Evolutionary conservation across 106 monocot species (phyloP).

Genomic region (Apostasia ramifera): DNA sequence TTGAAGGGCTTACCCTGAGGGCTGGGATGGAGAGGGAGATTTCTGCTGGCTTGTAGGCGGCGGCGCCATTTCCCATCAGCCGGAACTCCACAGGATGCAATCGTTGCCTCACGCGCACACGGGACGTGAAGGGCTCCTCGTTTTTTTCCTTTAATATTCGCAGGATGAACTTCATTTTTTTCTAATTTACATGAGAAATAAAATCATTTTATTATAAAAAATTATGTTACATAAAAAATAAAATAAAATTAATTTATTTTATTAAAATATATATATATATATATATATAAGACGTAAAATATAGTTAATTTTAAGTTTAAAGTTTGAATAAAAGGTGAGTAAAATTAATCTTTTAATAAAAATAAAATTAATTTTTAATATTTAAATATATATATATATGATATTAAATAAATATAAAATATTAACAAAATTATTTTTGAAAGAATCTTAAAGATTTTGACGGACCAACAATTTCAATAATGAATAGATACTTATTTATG

Average conservation of each 20-base stretch:
- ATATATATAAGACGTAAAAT: background rate
- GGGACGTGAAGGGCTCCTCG: background rate
- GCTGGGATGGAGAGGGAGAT: constrained; percentile 23
- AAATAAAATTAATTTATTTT: background rate
- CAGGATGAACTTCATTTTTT: background rate
- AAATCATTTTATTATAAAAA: background rate
- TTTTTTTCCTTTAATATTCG: background rate
- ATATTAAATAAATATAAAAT: no score
- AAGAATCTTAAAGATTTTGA: no score
- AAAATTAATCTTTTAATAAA: background rate
- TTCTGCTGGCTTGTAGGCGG: constrained; percentile 10
- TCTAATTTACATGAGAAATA: background rate
- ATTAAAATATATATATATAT: background rate
- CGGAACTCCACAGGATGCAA: background rate
- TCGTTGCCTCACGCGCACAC: background rate
- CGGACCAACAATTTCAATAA: no score
- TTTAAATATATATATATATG: background rate
- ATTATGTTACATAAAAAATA: background rate
- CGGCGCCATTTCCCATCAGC: constrained; percentile 61
- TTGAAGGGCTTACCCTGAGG: constrained; percentile 57
- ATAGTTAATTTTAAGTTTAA: background rate
- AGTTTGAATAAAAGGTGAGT: background rate
- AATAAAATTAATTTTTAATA: background rate
- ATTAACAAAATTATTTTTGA: no score
- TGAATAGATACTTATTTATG: no score